Evolutionary conservation across 1,284 basidiomycete genomes (phyloP), one percentile per base, ranked within the genome.

Genomic region (Trichosporon ovoides): DNA sequence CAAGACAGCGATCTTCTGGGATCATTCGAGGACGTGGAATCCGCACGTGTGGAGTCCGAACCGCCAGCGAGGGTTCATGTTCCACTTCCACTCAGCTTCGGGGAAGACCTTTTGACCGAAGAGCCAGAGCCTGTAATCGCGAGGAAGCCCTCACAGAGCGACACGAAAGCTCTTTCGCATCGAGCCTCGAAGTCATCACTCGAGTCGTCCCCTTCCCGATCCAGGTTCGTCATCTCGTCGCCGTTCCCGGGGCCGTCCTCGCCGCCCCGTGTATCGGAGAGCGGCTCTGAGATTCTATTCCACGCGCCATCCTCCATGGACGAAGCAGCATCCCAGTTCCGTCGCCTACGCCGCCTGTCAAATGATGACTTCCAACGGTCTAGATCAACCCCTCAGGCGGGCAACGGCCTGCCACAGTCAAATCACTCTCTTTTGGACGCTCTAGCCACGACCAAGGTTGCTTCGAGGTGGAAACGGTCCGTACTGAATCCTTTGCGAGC

Each of bases 221-320:
- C 43, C 3, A 40, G 56, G 11, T 40, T 55, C 24, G n/a, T 37
- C 9, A 43, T 60, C 35, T 50, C 55, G 11, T 33, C 50, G n/a
- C 40, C 55, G 14, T 63, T 64, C 37, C 24, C 68, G 7, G 68
- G 71, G 11, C 71, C 71, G 0, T 59, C 68, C 35, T 75, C 73
- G 0, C 73, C 73, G 1, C 73, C 73, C 4, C 54, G 64, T 2
- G 38, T 75, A 2, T 64, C 70, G 0, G 64, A 64, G 16, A 66
- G 64, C 12, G 68, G 67, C 2, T 51, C 55, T 16, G 70, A 73
- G 20, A 68, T 73, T 28, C 40, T 73, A n/a, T 71, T 74, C 38
- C 68, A 72, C 37, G 68, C 68, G 2, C 43, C 66, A 1, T 38
- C 56, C 54, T 43, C 16, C n/a, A 56, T 38, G 28, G 60, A 55